Evolutionary conservation across 495 filamentous ascomycete genomes (phyloP), one percentile per base, ranked within the genome.

Genomic region (Copromyces sp.): DNA sequence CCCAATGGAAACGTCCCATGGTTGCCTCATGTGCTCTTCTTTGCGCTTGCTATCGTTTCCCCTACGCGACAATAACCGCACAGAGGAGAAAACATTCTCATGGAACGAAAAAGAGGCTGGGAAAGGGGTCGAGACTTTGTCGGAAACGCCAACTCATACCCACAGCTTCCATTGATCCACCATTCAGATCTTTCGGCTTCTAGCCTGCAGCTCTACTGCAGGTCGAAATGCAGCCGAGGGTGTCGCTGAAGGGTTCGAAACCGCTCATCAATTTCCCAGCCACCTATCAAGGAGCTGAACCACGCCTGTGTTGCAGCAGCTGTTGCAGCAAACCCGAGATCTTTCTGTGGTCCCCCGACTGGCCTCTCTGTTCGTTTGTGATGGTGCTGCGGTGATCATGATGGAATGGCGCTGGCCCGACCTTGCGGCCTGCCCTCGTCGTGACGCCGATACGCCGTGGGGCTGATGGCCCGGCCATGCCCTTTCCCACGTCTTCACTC

Each of bases 181-280:
- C 59, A 61, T 70, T 65, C 53, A 65, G 5, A 24, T 65, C 29
- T 65, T 71, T 45, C 68, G 70, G 44, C 73, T 42, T 68, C 72
- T 77, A 74, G 72, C 75, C 73, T 69, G 78, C 78, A 78, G 75
- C 70, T 74, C 29, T 65, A 65, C 53, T 65, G 53, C 53, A 65
- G 53, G 53, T 80, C 71, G 53, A 38, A 73, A 72, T 68, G 77
- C 76, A 77, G 73, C 76, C 71, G 69, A 77, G 70, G 76, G 69
- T 69, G 61, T 68, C 71, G 74, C 73, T 73, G 65, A 65, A 69
- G 71, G 38, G 4, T 9, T 71, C 38, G 53, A 35, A 65, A 65
- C 53, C 32, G 29, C 53, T 42, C 45, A 71, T 53, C 45, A 53
- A n/a, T 41, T 45, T 68, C 69, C 70, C 74, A 72, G 53, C 72